phyloP scores from a whole-genome alignment of 228 moss, liverwort and hornwort genomes.

The Sphagnum fallax region DNA sequence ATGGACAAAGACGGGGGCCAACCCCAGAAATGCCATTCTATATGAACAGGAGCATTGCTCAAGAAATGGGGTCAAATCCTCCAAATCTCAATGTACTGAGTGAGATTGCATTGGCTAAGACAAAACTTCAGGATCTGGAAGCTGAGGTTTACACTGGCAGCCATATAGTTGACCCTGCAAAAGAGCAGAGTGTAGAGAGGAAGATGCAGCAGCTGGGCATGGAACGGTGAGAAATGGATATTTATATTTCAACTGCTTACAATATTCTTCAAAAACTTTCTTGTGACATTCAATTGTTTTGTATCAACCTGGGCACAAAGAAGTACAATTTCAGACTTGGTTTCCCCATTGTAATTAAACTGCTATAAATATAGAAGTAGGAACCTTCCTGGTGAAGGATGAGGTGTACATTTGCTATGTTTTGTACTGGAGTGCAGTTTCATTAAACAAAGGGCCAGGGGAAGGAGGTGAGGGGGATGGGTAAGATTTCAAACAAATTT shows the following conservation, averaged over 20 bases:
- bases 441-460: too few relatives aligned
- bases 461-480: too few relatives aligned
- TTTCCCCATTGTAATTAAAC: too few relatives aligned
- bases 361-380: too few relatives aligned
- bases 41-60: slow-evolving; percentile 62
- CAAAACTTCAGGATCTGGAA: slow-evolving; percentile 21
- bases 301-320: too few relatives aligned
- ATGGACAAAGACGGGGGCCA: slow-evolving; percentile 58
- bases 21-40: slow-evolving; percentile 59
- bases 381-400: too few relatives aligned
- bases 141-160: slow-evolving; percentile 14
- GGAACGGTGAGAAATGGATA: slow-evolving; percentile 27
- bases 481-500: too few relatives aligned
- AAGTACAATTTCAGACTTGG: too few relatives aligned
- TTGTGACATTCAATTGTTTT: neutral
- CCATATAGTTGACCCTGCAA: slow-evolving; percentile 10
- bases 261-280: neutral
- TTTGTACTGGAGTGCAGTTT: too few relatives aligned
- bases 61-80: slow-evolving; percentile 34
- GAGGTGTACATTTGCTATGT: too few relatives aligned
- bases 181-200: slow-evolving; percentile 31
- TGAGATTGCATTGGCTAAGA: slow-evolving; percentile 47
- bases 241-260: neutral
- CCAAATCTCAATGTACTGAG: slow-evolving; percentile 42
- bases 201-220: slow-evolving; percentile 63